These are phyloP conservation scores for Ampelocalamus luodianensis DNA, from an alignment of 176 grass and related monocot species.

Conservation along the genomic window DNA sequence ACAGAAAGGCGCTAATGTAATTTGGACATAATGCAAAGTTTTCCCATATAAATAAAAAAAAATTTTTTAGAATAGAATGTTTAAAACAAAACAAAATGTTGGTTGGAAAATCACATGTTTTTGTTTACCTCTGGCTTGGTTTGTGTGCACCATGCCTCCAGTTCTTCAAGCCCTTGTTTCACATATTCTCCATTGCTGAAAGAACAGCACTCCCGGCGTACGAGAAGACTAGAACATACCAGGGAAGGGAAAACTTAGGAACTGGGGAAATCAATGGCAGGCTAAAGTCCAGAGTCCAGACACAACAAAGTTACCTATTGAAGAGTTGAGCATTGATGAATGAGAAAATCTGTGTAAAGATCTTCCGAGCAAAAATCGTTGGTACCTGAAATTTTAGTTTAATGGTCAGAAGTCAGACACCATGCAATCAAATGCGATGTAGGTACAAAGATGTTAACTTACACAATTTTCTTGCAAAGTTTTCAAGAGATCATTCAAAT, in stretches of 20 bases:
- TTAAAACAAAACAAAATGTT: neutral
- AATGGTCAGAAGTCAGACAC: conserved; percentile 33
- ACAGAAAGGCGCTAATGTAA: neutral
- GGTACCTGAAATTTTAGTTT: conserved; percentile 69
- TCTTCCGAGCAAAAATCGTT: conserved; percentile 65
- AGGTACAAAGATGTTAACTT: conserved; percentile 38
- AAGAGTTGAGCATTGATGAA: conserved; percentile 94
- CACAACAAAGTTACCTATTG: conserved; percentile 66
- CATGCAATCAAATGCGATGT: conserved; percentile 27
- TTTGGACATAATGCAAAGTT: neutral
- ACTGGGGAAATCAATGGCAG: conserved; percentile 8
- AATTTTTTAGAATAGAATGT: neutral
- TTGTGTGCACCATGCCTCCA: conserved; percentile 79
- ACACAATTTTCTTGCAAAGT: conserved; percentile 93
- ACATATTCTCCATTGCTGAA: conserved; percentile 99
- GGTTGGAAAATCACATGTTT: neutral
- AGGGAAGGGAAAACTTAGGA: conserved; percentile 21
- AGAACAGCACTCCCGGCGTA: conserved; percentile 88
- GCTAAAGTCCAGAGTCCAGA: conserved; percentile 32
- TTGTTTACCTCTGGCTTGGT: conserved; percentile 73
- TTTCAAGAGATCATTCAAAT: conserved; percentile 73
- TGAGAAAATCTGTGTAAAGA: conserved; percentile 77
- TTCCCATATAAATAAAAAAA: neutral
- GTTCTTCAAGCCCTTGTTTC: conserved; percentile 80
- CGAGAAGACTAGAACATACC: conserved; percentile 64